phyloP scores from a whole-genome alignment of 352 stramenopile genomes.

The Phytophthora chlamydospora region DNA sequence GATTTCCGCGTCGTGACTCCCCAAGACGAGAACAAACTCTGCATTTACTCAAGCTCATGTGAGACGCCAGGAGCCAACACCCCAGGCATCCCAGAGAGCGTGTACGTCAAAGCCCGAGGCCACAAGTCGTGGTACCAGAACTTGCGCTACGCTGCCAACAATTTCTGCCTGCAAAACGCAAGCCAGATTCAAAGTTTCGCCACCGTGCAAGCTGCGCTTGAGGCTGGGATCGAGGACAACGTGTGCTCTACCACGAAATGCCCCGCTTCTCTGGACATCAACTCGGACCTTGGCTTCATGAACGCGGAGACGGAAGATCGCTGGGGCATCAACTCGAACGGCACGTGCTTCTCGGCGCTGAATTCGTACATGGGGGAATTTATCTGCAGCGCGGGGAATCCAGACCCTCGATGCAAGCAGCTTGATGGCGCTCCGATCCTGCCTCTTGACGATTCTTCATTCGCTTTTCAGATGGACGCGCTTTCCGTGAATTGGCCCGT shows the following conservation, averaged over 20 bases:
- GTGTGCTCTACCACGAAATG: slow-evolving; percentile 41
- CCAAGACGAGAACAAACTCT: slow-evolving; percentile 37
- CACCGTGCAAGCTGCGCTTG: slow-evolving; percentile 30
- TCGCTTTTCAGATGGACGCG: slow-evolving; percentile 85
- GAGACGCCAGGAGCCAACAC: slow-evolving; percentile 51
- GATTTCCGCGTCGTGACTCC: slow-evolving; percentile 51
- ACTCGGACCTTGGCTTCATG: slow-evolving; percentile 43
- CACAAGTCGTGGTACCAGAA: slow-evolving; percentile 72
- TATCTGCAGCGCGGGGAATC: slow-evolving; percentile 50
- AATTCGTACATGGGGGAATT: slow-evolving; percentile 60
- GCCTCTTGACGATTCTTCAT: slow-evolving; percentile 23
- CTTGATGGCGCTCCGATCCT: slow-evolving; percentile 14
- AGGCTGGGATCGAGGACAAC: slow-evolving; percentile 45
- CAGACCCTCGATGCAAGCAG: slow-evolving; percentile 26
- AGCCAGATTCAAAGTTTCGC: slow-evolving; percentile 34
- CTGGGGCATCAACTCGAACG: slow-evolving; percentile 58
- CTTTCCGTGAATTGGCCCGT: slow-evolving; percentile 62
- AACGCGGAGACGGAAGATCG: slow-evolving; percentile 18
- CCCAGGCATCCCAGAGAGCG: slow-evolving; percentile 46
- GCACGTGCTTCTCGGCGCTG: slow-evolving; percentile 49
- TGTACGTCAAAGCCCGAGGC: slow-evolving; percentile 47
- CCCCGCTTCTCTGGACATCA: slow-evolving; percentile 47
- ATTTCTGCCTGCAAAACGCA: slow-evolving; percentile 47
- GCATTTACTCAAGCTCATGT: slow-evolving; percentile 57
- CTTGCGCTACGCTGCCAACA: slow-evolving; percentile 65